Percentiles rank a stretch among this genome's conserved stretches.
Evolutionary conservation across 2,329 filamentous ascomycete species (phyloP).

Genomic region (Plenodomus lindquistii): DNA sequence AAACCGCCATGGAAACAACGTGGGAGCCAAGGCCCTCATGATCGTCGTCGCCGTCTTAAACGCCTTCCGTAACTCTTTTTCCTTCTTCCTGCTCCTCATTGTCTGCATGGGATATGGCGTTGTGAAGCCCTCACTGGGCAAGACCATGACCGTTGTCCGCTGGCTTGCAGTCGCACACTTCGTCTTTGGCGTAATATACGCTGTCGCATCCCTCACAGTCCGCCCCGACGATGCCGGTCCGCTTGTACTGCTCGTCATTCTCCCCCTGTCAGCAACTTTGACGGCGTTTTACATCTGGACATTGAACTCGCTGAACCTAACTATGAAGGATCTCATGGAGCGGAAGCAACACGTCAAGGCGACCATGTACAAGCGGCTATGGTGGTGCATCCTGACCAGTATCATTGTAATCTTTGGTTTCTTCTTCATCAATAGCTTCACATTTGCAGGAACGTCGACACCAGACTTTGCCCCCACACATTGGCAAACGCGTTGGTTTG

Average conservation of each 20-base stretch:
- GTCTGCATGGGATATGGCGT: conserved; percentile 99
- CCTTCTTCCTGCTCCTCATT: conserved; percentile 95
- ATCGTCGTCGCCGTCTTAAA: conserved; percentile 92
- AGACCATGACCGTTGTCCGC: conserved; percentile 92
- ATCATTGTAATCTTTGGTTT: conserved; percentile 97
- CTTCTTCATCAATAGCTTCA: conserved; percentile 98
- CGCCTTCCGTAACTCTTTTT: conserved; percentile 93
- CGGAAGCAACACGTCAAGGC: conserved; percentile 94
- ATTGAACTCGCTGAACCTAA: conserved; percentile 89
- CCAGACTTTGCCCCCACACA: conserved; percentile 93
- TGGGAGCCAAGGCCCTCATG: conserved; percentile 82
- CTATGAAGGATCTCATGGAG: conserved; percentile 93
- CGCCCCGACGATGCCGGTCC: conserved; percentile 88
- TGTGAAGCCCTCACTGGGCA: conserved; percentile 88
- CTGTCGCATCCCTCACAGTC: conserved; percentile 83
- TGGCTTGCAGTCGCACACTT: conserved; percentile 92
- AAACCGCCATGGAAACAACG: conserved; percentile 84
- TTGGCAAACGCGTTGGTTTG: conserved; percentile 97
- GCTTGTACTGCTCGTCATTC: conserved; percentile 87
- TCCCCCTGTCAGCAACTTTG: conserved; percentile 86
- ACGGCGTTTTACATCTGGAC: conserved; percentile 99
- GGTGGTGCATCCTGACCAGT: conserved; percentile 93
- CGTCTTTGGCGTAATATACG: conserved; percentile 90
- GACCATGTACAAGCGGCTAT: conserved; percentile 95
- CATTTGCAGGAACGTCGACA: conserved; percentile 81